Conservation (phyloP, 1,284 basidiomycete genomes). For the Trichosporon sp. region DNA sequence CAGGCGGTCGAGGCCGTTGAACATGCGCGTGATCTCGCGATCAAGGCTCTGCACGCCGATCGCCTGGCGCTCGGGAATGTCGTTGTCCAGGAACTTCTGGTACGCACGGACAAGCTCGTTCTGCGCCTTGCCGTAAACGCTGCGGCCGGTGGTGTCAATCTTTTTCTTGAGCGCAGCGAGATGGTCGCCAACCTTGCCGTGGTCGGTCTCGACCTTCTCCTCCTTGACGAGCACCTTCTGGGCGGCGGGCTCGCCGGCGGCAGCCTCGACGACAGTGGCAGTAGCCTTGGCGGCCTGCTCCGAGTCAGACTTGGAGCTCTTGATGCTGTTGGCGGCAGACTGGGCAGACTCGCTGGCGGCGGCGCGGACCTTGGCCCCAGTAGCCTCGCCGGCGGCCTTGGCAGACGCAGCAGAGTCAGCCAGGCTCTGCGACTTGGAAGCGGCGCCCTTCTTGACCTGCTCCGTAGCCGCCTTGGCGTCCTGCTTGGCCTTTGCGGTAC, state of each 20-base stretch:
- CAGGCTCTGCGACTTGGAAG: background rate
- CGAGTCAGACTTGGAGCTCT: background rate
- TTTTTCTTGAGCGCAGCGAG: slow-evolving; percentile 26
- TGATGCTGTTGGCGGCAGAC: background rate
- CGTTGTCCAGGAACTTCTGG: slow-evolving; percentile 18
- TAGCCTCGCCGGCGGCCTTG: background rate
- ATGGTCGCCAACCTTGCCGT: background rate
- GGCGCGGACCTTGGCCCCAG: background rate
- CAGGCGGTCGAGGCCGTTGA: slow-evolving; percentile 44
- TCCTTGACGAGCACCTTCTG: slow-evolving; percentile 1
- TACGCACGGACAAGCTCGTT: slow-evolving; percentile 23
- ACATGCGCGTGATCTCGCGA: slow-evolving; percentile 37
- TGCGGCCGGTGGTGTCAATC: slow-evolving; percentile 34
- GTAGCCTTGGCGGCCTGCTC: background rate
- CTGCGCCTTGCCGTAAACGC: slow-evolving; percentile 26
- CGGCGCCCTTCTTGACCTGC: background rate
- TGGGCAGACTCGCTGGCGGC: background rate
- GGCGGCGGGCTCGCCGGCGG: slow-evolving; percentile 4
- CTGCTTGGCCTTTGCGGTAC: background rate
- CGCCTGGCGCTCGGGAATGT: slow-evolving; percentile 24
- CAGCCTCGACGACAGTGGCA: slow-evolving; percentile 4
- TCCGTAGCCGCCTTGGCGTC: slow-evolving; percentile 7
- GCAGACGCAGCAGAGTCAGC: background rate
- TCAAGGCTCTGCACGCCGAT: slow-evolving; percentile 30
- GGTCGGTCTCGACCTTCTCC: background rate